Conservation (phyloP, 306 rosid genomes). For the Astragalus glycyphyllos region DNA sequence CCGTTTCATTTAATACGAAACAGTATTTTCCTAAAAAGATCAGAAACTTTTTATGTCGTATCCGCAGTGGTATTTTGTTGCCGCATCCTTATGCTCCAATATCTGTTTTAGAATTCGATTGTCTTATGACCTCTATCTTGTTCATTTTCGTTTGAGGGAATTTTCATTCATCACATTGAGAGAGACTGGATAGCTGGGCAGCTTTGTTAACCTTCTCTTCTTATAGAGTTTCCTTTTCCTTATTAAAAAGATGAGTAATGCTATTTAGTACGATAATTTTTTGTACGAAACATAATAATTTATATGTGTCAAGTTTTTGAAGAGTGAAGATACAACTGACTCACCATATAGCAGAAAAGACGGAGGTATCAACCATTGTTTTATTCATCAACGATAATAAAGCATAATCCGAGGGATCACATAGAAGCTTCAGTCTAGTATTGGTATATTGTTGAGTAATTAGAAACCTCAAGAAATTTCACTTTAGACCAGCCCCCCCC, state of each 20-base stretch:
- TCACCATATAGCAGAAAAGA: no score
- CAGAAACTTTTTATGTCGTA: no score
- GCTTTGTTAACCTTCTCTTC: neutral
- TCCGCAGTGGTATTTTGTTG: no score
- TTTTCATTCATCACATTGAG: neutral
- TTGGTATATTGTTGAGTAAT: neutral
- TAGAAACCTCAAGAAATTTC: neutral
- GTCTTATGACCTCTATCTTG: neutral
- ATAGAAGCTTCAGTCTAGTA: slow-evolving; percentile 9
- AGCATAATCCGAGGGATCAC: neutral
- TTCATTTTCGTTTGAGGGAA: neutral
- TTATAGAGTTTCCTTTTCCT: no score
- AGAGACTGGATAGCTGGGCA: neutral
- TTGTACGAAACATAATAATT: no score
- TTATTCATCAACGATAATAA: neutral
- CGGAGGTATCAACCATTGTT: no score
- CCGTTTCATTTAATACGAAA: no score
- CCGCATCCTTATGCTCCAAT: slow-evolving; percentile 10
- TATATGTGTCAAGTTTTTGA: no score
- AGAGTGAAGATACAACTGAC: no score
- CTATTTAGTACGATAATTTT: no score
- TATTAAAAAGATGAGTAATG: no score
- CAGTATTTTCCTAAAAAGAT: no score
- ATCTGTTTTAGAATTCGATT: slow-evolving; percentile 6
- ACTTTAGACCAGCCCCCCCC: neutral